A percentile compares a stretch with the other conserved stretches of the same genome.
Evolutionary conservation across 192 early-diverging fungal genomes (phyloP).

Genomic region (Backusella luteola): DNA sequence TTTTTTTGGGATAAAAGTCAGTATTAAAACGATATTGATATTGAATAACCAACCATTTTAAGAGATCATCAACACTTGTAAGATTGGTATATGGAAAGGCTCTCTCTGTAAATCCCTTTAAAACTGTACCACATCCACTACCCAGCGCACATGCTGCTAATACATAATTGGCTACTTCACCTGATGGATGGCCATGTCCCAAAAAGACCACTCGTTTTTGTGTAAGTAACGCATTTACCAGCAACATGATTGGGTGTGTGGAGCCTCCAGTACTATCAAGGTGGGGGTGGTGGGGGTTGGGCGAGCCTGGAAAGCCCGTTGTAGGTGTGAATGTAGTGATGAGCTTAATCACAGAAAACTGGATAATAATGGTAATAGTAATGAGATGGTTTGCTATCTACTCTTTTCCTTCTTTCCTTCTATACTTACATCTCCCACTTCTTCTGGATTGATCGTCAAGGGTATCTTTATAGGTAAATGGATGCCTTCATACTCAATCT

Average conservation of each 20-base stretch:
- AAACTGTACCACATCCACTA: conserved; percentile 82
- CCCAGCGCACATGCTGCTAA: conserved; percentile 86
- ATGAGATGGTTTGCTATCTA: background rate
- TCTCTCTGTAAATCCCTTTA: conserved; percentile 85
- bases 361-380: background rate
- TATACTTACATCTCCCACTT: conserved; percentile 86
- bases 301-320: conserved; percentile 34
- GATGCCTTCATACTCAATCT: conserved; percentile 77
- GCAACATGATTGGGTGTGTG: conserved; percentile 83
- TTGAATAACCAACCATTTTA: conserved; percentile 51
- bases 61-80: conserved; percentile 81
- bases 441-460: conserved; percentile 80
- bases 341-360: conserved; percentile 83
- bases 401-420: background rate
- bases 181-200: conserved; percentile 86
- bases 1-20: conserved; percentile 20
- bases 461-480: conserved; percentile 87
- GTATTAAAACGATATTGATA: conserved; percentile 1
- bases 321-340: conserved; percentile 74
- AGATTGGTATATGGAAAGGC: conserved; percentile 90
- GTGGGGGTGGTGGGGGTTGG: conserved; percentile 76
- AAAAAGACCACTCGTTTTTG: conserved; percentile 92
- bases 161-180: conserved; percentile 92
- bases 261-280: conserved; percentile 77
- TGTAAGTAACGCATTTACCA: conserved; percentile 89